Evolutionary conservation across 2,329 filamentous ascomycete genomes (phyloP).

Genomic region (Clonostachys rhizophaga): DNA sequence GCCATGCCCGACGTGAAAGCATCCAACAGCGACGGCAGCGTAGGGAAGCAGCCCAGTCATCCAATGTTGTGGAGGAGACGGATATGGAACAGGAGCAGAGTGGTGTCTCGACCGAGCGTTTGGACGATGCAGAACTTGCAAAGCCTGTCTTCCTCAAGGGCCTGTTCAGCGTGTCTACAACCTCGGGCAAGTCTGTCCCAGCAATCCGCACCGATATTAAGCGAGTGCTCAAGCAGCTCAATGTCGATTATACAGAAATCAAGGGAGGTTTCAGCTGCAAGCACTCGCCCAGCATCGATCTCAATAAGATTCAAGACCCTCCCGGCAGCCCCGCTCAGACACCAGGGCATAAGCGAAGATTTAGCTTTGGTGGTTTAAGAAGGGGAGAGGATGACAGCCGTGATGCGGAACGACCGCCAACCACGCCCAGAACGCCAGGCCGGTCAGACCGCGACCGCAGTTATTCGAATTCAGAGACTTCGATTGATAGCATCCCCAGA

Average conservation of each 20-base stretch:
- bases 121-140: constrained; percentile 70
- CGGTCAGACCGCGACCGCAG: constrained; percentile 58
- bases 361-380: constrained; percentile 72
- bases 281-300: constrained; percentile 84
- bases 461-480: constrained; percentile 83
- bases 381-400: constrained; percentile 65
- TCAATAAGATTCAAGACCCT: constrained; percentile 66
- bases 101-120: constrained; percentile 54
- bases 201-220: constrained; percentile 89
- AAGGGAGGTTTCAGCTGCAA: constrained; percentile 89
- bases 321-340: constrained; percentile 53
- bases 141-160: constrained; percentile 97
- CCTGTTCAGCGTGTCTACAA: constrained; percentile 94
- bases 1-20: constrained; percentile 84
- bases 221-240: constrained; percentile 79
- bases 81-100: constrained; percentile 70
- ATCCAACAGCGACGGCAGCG: constrained; percentile 80
- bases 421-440: constrained; percentile 36
- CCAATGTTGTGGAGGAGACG: constrained; percentile 86
- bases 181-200: constrained; percentile 82
- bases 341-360: constrained; percentile 66
- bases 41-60: constrained; percentile 67
- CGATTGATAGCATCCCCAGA: constrained; percentile 66
- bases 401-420: constrained; percentile 43
- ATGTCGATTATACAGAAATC: constrained; percentile 89